Evolutionary conservation across 2,329 filamentous ascomycete species (phyloP).

Genomic region (Alternaria rosae): DNA sequence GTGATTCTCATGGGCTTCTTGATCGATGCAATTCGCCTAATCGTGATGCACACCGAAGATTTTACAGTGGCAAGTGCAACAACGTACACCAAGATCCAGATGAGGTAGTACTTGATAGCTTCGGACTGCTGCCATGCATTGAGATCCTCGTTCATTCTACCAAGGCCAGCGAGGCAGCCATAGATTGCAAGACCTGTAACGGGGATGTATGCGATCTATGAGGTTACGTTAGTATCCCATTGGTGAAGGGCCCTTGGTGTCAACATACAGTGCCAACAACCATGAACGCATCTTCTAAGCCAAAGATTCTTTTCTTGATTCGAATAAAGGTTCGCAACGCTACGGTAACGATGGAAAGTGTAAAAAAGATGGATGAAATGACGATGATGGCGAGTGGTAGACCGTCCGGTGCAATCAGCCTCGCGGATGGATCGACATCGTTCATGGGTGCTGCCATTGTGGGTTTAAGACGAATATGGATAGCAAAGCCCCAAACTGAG

Average conservation of each 20-base stretch:
- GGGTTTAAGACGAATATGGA: background rate
- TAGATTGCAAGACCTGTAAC: background rate
- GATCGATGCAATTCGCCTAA: slow-evolving; percentile 32
- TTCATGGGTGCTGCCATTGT: background rate
- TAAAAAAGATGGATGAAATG: slow-evolving; percentile 22
- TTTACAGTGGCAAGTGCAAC: slow-evolving; percentile 32
- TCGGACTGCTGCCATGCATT: slow-evolving; percentile 30
- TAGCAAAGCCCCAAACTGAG: background rate
- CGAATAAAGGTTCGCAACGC: slow-evolving; percentile 27
- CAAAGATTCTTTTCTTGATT: slow-evolving; percentile 22
- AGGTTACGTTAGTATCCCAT: background rate
- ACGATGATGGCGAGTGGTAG: slow-evolving; percentile 28
- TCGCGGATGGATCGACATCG: slow-evolving; percentile 18
- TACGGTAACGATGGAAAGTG: slow-evolving; percentile 23
- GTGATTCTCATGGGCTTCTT: slow-evolving; percentile 23
- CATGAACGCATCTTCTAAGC: slow-evolving; percentile 28
- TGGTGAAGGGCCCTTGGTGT: too few relatives aligned
- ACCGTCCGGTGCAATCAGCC: slow-evolving; percentile 21
- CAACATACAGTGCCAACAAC: slow-evolving; percentile 17
- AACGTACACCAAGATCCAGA: slow-evolving; percentile 36
- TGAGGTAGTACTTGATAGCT: slow-evolving; percentile 33
- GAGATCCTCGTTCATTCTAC: slow-evolving; percentile 25
- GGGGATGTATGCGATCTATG: background rate
- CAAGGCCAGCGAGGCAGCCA: slow-evolving; percentile 22
- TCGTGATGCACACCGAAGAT: slow-evolving; percentile 35